Evolutionary conservation across 371 early-diverging fungal species (phyloP).

Genomic region (Apophysomyces trapeziformis): DNA sequence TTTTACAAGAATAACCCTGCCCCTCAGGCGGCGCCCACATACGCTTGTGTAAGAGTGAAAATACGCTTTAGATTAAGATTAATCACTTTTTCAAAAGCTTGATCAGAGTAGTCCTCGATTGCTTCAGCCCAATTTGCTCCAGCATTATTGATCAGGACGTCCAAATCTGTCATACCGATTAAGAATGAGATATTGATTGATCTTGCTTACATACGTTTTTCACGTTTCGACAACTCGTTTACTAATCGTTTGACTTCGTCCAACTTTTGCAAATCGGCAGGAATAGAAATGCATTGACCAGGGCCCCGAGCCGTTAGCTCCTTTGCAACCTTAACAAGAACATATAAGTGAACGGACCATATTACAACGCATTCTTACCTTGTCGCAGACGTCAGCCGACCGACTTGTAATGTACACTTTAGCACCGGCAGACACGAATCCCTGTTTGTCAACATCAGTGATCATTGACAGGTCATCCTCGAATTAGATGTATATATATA

Average conservation of each 20-base stretch:
- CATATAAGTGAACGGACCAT: neutral
- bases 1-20: neutral
- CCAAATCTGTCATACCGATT: conserved; percentile 53
- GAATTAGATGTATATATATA: conserved; percentile 6
- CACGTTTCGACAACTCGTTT: conserved; percentile 58
- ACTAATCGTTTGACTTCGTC: conserved; percentile 65
- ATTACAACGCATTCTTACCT: conserved; percentile 28
- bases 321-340: conserved; percentile 38
- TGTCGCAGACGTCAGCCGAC: conserved; percentile 62
- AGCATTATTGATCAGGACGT: conserved; percentile 86
- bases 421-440: conserved; percentile 76
- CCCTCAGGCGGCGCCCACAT: conserved; percentile 25
- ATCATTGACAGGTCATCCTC: neutral
- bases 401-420: conserved; percentile 79
- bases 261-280: conserved; percentile 75
- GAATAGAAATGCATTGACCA: conserved; percentile 73
- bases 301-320: conserved; percentile 64
- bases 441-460: conserved; percentile 27
- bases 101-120: conserved; percentile 66
- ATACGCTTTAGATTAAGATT: conserved; percentile 85
- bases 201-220: conserved; percentile 49
- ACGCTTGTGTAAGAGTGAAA: conserved; percentile 83
- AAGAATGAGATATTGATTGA: neutral
- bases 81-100: conserved; percentile 76
- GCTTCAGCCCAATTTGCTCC: conserved; percentile 73